These are phyloP conservation scores for Auricularia sp. DNA, from an alignment of 768 basidiomycete species.

Conservation along the genomic window DNA sequence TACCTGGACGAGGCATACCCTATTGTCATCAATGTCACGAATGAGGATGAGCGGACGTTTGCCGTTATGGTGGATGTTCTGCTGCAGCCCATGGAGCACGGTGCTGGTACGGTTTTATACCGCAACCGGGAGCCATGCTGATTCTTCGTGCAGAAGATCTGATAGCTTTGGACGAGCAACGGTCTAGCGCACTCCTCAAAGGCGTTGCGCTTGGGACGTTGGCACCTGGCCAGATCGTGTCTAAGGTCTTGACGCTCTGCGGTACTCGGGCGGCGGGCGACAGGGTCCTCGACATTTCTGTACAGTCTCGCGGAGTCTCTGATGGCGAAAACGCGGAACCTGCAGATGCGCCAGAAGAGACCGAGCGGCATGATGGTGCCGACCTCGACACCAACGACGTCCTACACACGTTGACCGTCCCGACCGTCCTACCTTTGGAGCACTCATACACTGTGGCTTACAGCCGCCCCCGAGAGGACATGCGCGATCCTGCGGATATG, in stretches of 20 bases:
- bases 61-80: slow-evolving; percentile 64
- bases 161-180: slow-evolving; percentile 51
- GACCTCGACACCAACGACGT: slow-evolving; percentile 42
- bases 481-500: slow-evolving; percentile 44
- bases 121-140: slow-evolving; percentile 2
- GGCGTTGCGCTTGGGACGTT: slow-evolving; percentile 59
- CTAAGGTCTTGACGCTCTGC: slow-evolving; percentile 55
- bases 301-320: slow-evolving; percentile 42
- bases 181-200: slow-evolving; percentile 66
- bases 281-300: slow-evolving; percentile 70
- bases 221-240: slow-evolving; percentile 42
- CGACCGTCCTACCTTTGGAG: slow-evolving; percentile 54
- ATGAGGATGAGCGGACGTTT: slow-evolving; percentile 59
- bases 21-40: slow-evolving; percentile 59
- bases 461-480: slow-evolving; percentile 29
- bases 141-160: slow-evolving; percentile 14
- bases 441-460: slow-evolving; percentile 48
- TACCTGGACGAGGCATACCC: slow-evolving; percentile 76
- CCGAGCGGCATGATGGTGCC: not conserved
- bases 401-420: slow-evolving; percentile 55
- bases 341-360: not conserved
- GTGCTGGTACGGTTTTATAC: slow-evolving; percentile 41
- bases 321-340: not conserved
- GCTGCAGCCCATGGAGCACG: slow-evolving; percentile 73
- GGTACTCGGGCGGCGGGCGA: slow-evolving; percentile 58